phyloP scores from a whole-genome alignment of 257 asterid species.

The Solanum bulbocastanum region DNA sequence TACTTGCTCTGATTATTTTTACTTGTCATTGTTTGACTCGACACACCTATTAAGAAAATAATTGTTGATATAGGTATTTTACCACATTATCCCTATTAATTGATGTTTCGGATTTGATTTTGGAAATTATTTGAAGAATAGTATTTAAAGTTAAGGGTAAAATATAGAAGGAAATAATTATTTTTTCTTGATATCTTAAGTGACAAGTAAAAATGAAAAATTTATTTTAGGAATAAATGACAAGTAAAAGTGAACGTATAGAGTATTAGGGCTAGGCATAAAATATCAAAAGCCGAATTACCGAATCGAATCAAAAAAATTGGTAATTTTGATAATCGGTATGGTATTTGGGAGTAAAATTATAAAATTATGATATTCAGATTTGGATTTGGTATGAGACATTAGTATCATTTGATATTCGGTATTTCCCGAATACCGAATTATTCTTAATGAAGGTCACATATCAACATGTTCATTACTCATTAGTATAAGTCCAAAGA shows the following conservation, averaged over 20 bases:
- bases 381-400: neutral
- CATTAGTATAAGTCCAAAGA: neutral
- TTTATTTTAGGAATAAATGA: too few species aligned
- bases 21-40: neutral
- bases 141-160: too few species aligned
- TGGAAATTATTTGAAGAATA: too few species aligned
- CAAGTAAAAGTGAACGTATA: neutral
- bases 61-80: neutral
- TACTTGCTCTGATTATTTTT: too few species aligned
- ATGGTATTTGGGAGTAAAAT: neutral
- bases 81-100: neutral
- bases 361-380: neutral
- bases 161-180: too few species aligned
- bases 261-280: neutral
- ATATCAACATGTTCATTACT: neutral
- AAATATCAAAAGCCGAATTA: too few species aligned
- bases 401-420: neutral
- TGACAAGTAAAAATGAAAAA: neutral
- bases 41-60: too few species aligned
- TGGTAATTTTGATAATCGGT: neutral
- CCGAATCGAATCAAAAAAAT: too few species aligned
- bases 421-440: fast-evolving
- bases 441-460: neutral
- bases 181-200: too few species aligned
- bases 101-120: neutral